Evolutionary conservation across 2,329 filamentous ascomycete species (phyloP), one percentile per base, ranked within the genome.

Genomic region (Cladosporium phlei): DNA sequence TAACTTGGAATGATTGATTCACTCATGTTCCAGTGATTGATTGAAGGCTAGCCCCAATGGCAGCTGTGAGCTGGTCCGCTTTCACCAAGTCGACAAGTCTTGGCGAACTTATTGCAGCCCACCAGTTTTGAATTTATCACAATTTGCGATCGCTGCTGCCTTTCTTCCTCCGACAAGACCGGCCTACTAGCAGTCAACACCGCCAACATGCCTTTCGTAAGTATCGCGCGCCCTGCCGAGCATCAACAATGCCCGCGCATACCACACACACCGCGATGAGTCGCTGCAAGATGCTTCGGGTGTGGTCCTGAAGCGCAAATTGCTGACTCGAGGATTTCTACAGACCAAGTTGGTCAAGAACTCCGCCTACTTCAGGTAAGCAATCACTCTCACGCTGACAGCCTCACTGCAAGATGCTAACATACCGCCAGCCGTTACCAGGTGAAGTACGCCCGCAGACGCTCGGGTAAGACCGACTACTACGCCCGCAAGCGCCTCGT

Each of bases 251-350:
- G 12, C 35, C 17, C 19, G 34, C 29, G 28, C 37, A 50, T 22
- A 24, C 44, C 27, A 37, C 35, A 29, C 37, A 29, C 34, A 32
- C 42, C 42, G 40, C 35, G 34, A 42, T 40, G 85, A 86, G 86
- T 93, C 87, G 77, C 77, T 80, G 88, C 91, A 96, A 96, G 88
- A 88, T 95, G 89, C 89, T 96, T 96, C 91, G 90, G 87, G 86
- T 73, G 74, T 72, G 70, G 52, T 49, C 75, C 90, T 96, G 90
- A 96, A 96, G 90, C 89, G 90, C 82, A 83, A 95, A 95, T 95
- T 96, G 91, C 91, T 96, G 90, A 96, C 88, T 95, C 87, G 83
- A 73, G 78, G 77, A 73, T 73, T 71, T 60, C 61, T 61, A 30
- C 54, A 52, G 89, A 82, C 87, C 81, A 97, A 97, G 83, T 75